Evolutionary conservation across 1,284 basidiomycete genomes (phyloP).

Genomic region (Nidula niveotomentosa): DNA sequence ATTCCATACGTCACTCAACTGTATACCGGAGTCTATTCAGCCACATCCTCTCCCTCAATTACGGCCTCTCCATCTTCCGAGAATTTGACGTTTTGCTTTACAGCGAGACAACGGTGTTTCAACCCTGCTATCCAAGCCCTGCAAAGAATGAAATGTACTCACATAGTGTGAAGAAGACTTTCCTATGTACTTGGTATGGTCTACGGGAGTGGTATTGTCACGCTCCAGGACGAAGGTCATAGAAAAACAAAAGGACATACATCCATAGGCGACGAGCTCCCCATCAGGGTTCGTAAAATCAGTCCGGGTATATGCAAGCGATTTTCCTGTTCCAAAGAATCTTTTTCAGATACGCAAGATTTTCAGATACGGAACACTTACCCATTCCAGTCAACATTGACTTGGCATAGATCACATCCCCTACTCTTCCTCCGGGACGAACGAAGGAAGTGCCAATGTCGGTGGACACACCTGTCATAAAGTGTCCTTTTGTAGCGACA

Average conservation of each 20-base stretch:
- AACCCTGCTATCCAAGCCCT: too few relatives aligned
- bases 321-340: slow-evolving; percentile 56
- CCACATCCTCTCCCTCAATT: slow-evolving; percentile 61
- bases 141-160: slow-evolving; percentile 13
- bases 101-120: too few relatives aligned
- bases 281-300: slow-evolving; percentile 75
- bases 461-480: slow-evolving; percentile 86
- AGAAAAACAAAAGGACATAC: slow-evolving; percentile 38
- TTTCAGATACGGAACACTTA: slow-evolving; percentile 22
- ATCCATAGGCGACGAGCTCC: slow-evolving; percentile 82
- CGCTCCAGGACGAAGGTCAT: slow-evolving; percentile 6
- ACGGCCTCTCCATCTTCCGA: slow-evolving; percentile 76
- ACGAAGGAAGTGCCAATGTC: slow-evolving; percentile 87
- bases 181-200: slow-evolving; percentile 88
- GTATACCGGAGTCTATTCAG: slow-evolving; percentile 17
- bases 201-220: slow-evolving; percentile 29
- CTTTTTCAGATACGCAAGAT: not conserved
- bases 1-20: not conserved
- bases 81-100: slow-evolving; percentile 77
- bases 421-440: slow-evolving; percentile 64
- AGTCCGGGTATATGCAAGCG: slow-evolving; percentile 78
- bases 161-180: slow-evolving; percentile 69
- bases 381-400: slow-evolving; percentile 66
- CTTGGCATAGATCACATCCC: slow-evolving; percentile 63
- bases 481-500: slow-evolving; percentile 78